A percentile compares a stretch with the other conserved stretches of the same genome.
phyloP scores from a whole-genome alignment of 2,329 filamentous ascomycete genomes.

The Leptographium radiaticola region DNA sequence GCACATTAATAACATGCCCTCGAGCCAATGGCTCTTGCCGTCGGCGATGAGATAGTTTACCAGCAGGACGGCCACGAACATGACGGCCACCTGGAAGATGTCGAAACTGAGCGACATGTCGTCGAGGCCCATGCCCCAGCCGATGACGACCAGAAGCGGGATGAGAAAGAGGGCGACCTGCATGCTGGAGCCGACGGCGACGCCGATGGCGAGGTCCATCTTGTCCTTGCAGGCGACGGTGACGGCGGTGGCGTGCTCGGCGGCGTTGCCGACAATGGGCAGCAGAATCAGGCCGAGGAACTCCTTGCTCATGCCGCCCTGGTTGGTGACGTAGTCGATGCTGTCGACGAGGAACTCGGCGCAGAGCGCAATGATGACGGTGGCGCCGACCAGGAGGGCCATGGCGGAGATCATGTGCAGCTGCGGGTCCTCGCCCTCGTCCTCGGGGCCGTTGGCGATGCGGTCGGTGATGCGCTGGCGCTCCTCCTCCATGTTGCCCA shows the following conservation, averaged over 20 bases:
- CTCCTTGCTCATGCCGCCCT: conserved; percentile 49
- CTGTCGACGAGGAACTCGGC: conserved; percentile 62
- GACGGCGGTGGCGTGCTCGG: conserved; percentile 69
- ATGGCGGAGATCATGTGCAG: conserved; percentile 62
- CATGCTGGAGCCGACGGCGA: conserved; percentile 68
- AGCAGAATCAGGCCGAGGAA: conserved; percentile 67
- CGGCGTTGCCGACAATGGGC: conserved; percentile 68
- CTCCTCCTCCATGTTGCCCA: conserved; percentile 21
- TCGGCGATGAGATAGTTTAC: conserved; percentile 80
- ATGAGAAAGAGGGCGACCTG: conserved; percentile 72
- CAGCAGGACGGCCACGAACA: conserved; percentile 73
- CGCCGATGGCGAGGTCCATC: conserved; percentile 72
- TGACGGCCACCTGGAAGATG: conserved; percentile 72
- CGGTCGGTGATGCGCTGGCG: conserved; percentile 5
- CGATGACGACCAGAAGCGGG: conserved; percentile 62
- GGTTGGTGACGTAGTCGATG: conserved; percentile 51
- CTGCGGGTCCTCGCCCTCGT: conserved; percentile 62
- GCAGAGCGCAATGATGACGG: conserved; percentile 67
- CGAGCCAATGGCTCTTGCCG: conserved; percentile 71
- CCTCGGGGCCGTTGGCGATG: conserved; percentile 31
- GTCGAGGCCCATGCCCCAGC: conserved; percentile 59
- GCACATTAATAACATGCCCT: conserved; percentile 63
- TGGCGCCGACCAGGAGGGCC: conserved; percentile 56
- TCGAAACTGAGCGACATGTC: conserved; percentile 78
- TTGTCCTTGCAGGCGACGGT: conserved; percentile 74